Evolutionary conservation across 2,329 filamentous ascomycete species (phyloP).

Genomic region (Nemania abortiva): DNA sequence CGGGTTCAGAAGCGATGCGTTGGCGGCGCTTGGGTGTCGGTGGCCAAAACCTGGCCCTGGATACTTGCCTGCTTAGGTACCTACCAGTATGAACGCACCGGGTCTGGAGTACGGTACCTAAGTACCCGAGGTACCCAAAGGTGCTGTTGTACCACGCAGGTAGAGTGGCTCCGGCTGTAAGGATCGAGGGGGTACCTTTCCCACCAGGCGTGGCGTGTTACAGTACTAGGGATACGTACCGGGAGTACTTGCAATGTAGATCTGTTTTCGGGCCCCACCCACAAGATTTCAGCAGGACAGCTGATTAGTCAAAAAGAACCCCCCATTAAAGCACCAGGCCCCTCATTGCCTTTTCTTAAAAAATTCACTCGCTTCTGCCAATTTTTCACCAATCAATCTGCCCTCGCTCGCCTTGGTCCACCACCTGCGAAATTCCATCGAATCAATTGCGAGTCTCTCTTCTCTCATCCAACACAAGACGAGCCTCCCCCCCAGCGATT

Average conservation of each 20-base stretch:
- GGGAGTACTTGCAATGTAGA: conserved; percentile 22
- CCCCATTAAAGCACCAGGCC: conserved; percentile 52
- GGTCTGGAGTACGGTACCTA: background rate
- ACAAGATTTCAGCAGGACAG: conserved; percentile 42
- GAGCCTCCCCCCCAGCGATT: conserved; percentile 40
- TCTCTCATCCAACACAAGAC: conserved; percentile 49
- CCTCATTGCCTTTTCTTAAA: conserved; percentile 49
- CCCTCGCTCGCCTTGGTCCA: conserved; percentile 49
- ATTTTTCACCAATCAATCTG: conserved; percentile 54
- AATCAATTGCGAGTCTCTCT: conserved; percentile 51
- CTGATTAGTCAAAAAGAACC: conserved; percentile 53
- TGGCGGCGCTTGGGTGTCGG: conserved; percentile 39
- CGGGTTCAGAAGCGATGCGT: conserved; percentile 38
- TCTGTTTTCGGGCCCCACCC: conserved; percentile 33
- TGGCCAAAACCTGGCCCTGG: conserved; percentile 37
- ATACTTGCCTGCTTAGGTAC: conserved; percentile 14
- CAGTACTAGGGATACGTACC: conserved; percentile 30
- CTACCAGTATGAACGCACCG: background rate
- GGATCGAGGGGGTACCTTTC: conserved; percentile 28
- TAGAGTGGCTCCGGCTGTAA: conserved; percentile 28
- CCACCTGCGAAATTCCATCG: conserved; percentile 51
- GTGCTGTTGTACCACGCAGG: conserved; percentile 13
- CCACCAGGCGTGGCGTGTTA: background rate
- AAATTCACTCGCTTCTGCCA: conserved; percentile 52
- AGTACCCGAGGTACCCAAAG: conserved; percentile 10